Base-by-base conservation (phyloP, 257 asterid genomes). In the Capsicum baccatum region DNA sequence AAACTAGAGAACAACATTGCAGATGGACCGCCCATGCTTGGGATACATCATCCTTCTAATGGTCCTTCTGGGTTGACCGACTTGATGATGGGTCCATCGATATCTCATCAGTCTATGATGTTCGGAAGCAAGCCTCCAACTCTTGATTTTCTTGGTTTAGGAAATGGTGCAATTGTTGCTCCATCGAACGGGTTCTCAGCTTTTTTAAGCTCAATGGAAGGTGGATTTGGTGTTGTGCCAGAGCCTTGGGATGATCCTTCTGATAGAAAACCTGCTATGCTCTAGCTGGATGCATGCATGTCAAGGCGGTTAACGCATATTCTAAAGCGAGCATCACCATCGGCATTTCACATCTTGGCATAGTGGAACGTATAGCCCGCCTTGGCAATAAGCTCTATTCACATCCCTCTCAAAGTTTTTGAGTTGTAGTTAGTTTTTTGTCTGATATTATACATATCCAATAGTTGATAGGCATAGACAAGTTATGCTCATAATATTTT, bases 121-220 rank as follows among this genome's bases (percentile, higher is more conserved):
- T 91, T 84, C 60, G 90, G 88, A 8, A 89, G 62, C 83, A 88
- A 85, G 85, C 97, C 97, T 5, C 74, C 97, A 0, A 95, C 99
- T 5, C 89, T 95, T 2, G 99, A 95, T 91, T 88, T 95, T 85
- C 97, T 95, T 4, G 99, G 99, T 0, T 85, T 95, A 3, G 97
- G 99, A 84, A 83, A 87, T 88, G 92, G 90, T 4, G 86, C 56
- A 0, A 86, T 88, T 12, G 95, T 84, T 21, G 76, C 91, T 5
- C 17, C 93, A 0, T 50, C 96, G 0, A 88, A 85, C 5, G 91
- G 91, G 0, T 85, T 88, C 47, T 89, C 97, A 7, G 92, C 95
- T 2, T 91, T 91, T 79, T 78, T 92, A 48, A 86, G 85, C 73
- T 89, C 96, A 12, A 84, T 92, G 8, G 89, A 89, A 0, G 89